Conservation (phyloP, 495 filamentous ascomycete species). For the Hypoxylon subgilvum region DNA sequence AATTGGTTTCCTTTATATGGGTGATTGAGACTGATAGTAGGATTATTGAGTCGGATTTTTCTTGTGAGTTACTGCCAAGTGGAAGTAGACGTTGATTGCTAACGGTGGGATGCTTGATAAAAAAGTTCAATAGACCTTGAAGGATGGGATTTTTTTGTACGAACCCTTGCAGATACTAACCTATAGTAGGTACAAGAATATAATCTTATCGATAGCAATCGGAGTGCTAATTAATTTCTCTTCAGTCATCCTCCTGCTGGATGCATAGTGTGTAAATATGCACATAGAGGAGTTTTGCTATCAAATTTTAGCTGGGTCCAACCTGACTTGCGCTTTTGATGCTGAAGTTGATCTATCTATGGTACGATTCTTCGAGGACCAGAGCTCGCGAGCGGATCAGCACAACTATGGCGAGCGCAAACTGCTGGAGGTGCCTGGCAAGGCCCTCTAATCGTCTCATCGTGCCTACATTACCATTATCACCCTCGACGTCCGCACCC, state of each 20-base stretch:
- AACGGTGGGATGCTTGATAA: not conserved
- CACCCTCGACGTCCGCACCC: slow-evolving; percentile 51
- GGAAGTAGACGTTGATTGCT: no score
- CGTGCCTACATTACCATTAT: slow-evolving; percentile 36
- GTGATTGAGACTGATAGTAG: no score
- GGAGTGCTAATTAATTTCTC: slow-evolving; percentile 25
- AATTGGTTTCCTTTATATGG: no score
- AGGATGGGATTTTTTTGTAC: slow-evolving; percentile 26
- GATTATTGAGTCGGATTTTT: no score
- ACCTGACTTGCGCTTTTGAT: slow-evolving; percentile 14
- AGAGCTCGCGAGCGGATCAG: slow-evolving; percentile 35
- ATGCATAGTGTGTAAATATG: slow-evolving; percentile 5
- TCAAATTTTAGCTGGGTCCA: slow-evolving; percentile 26
- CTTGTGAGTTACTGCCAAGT: no score
- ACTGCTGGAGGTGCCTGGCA: slow-evolving; percentile 72
- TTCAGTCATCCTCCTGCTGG: not conserved
- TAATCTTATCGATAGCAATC: slow-evolving; percentile 26
- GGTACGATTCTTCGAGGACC: slow-evolving; percentile 33
- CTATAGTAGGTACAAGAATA: no score
- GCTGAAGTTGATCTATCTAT: slow-evolving; percentile 31
- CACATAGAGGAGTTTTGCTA: slow-evolving; percentile 13
- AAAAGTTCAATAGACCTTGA: slow-evolving; percentile 30
- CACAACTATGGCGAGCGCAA: slow-evolving; percentile 68
- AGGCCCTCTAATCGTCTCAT: slow-evolving; percentile 51
- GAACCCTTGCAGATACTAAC: no score